Evolutionary conservation across 1,284 basidiomycete genomes (phyloP), one percentile per base, ranked within the genome.

Genomic region (Tetrapyrgos nigripes): DNA sequence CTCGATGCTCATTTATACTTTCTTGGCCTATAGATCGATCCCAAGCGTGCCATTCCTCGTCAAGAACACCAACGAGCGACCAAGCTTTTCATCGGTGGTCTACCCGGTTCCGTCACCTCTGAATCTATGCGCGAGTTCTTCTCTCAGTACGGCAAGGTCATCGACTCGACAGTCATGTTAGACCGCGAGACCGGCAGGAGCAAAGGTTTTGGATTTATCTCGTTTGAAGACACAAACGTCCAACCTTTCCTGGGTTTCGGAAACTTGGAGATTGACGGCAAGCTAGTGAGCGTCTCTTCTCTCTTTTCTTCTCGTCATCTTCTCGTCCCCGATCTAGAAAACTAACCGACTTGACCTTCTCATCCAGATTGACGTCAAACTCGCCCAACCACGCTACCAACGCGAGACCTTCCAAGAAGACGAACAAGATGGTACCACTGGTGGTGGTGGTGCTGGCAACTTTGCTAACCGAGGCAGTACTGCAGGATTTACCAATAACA

Each of bases 151-250:
- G 97, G 97, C 60, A 90, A 89, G 66, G 94, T 99, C 61, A 91
- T 96, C 69, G 97, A 99, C 73, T 95, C 96, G 51, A 98, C 96
- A 0, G 94, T 99, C 69, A 99, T 99, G 97, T 86, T 98, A 69
- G 97, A 99, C 76, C 91, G 96, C 53, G 95, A 98, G 73, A 98
- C 95, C 17, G 93, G 93, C 31, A 80, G 96, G 50, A 96, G 93
- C 76, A 97, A 99, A 73, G 97, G 97, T 4, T 99, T 98, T 68
- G 97, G 97, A 0, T 99, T 99, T 70, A 91, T 99, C 21, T 97
- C 95, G 0, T 97, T 98, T 67, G 92, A 96, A 69, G 93, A 96
- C 64, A 88, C 89, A 9, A 88, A 92, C 63, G 93, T 96, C 43
- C 89, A 94, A 60, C 88, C 88, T 28, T 89, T 94, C 71, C 87